Base-by-base conservation (phyloP, 2,329 filamentous ascomycete genomes). In the Camillea tinctor region DNA sequence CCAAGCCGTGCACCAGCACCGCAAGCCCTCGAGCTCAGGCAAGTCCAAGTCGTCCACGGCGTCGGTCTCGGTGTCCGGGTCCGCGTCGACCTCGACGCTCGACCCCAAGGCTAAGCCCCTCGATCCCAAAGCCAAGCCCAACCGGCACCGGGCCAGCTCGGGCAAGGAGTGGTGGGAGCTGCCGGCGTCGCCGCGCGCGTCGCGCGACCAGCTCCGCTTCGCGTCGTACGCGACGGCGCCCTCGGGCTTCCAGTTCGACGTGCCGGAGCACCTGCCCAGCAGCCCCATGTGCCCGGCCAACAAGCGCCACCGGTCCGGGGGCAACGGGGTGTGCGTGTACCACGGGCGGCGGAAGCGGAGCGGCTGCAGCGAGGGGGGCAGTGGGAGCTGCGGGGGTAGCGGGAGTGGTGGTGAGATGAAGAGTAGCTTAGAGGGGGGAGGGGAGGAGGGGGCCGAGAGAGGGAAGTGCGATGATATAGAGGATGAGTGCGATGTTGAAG, bases 271-370 rank as follows among this genome's bases (percentile, higher is more conserved):
- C 62, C 70, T 82, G 7, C 79, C 81, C 30, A 79, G 63, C 59
- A 84, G 81, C 65, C 81, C 81, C 17, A 76, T 83, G 72, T 84
- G 82, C 57, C 82, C 82, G 2, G 71, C 80, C 8, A 82, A 84
- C 67, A 69, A 70, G 50, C 77, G 74, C 49, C 77, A 81, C 57
- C 67, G 68, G 56, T 76, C 76, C 15, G 74, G 77, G n/a, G 80
- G 81, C 4, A 77, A 73, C 5, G 81, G 79, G 0, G 60, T 84
- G 2, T 84, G 82, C 58, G 80, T 84, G 2, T 82, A 81, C 63
- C 80, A 82, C 54, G 80, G 80, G 2, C 72, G 80, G 30, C 59
- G 69, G 52, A 72, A 69, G 63, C 53, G 57, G 36, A 64, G 56
- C 24, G 13, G 17, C 48, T 24, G 20, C 17, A 22, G 21, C 17